Conservation (phyloP, 2,329 filamentous ascomycete genomes). For the Hypoxylon sp. region DNA sequence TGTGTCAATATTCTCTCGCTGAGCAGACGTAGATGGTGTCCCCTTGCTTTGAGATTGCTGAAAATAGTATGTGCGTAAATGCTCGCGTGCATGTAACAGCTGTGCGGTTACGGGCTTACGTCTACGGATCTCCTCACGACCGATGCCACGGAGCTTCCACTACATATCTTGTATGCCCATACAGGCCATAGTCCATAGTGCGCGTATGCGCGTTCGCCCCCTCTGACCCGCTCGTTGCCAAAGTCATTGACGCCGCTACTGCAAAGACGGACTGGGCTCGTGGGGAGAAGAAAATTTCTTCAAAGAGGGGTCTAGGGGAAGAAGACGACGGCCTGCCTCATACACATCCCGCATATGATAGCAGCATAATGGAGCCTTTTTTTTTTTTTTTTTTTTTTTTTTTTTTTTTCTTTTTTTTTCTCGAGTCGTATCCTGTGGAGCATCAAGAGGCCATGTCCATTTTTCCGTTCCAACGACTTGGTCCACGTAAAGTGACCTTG, state of each 20-base stretch:
- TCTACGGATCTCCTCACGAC: conserved; percentile 25
- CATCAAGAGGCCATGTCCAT: conserved; percentile 16
- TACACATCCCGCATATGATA: too few relatives aligned
- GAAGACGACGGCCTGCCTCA: neutral
- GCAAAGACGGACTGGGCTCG: conserved; percentile 31
- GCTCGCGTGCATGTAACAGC: conserved; percentile 15
- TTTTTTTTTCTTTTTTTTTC: conserved; percentile 5
- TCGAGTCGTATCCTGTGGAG: conserved; percentile 27
- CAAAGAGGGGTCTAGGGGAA: conserved; percentile 29
- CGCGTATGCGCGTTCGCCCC: conserved; percentile 9
- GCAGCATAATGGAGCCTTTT: too few relatives aligned
- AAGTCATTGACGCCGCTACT: conserved; percentile 22
- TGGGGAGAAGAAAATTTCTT: conserved; percentile 31
- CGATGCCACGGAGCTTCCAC: conserved; percentile 24
- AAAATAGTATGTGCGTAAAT: conserved; percentile 11
- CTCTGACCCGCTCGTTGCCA: conserved; percentile 20
- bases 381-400: too few relatives aligned
- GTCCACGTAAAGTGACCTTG: conserved; percentile 11
- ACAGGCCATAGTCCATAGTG: too few relatives aligned
- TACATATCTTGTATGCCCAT: too few relatives aligned
- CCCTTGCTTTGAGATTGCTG: neutral
- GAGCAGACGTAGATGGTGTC: neutral
- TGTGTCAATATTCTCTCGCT: neutral
- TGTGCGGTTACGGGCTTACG: too few relatives aligned
- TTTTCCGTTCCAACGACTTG: conserved; percentile 15